Evolutionary conservation across 768 basidiomycete species (phyloP).

Genomic region (Russula vinacea): DNA sequence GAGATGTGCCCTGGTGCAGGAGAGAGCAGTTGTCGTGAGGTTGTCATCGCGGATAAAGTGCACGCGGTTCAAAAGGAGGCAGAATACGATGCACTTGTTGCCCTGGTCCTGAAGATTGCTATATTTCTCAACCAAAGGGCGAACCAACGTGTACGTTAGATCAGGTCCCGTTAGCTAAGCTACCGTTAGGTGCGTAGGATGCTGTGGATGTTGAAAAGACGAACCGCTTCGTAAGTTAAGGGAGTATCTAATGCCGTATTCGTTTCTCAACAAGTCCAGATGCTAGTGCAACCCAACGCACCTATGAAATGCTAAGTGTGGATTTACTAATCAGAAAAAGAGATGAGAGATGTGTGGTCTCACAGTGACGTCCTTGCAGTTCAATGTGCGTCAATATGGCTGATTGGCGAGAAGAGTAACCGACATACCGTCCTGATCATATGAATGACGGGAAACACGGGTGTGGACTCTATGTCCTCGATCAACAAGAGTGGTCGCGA

Average conservation of each 20-base stretch:
- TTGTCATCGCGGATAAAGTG: conserved; percentile 80
- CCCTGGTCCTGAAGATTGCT: conserved; percentile 61
- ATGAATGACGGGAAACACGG: conserved; percentile 80
- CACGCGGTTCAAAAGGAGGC: conserved; percentile 81
- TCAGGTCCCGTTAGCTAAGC: conserved; percentile 77
- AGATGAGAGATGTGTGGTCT: not conserved
- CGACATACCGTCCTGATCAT: conserved; percentile 61
- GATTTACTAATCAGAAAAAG: not conserved
- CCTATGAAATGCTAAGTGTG: conserved; percentile 62
- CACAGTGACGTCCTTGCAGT: conserved; percentile 24
- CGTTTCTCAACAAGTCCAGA: conserved; percentile 10
- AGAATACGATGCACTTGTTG: conserved; percentile 85
- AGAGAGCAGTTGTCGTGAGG: conserved; percentile 65
- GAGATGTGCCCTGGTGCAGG: conserved; percentile 69
- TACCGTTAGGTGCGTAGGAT: conserved; percentile 4
- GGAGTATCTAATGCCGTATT: conserved; percentile 64
- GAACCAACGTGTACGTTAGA: conserved; percentile 84
- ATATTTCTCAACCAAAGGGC: conserved; percentile 87
- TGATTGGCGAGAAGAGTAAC: not conserved
- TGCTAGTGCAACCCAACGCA: conserved; percentile 34
- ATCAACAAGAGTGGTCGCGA: conserved; percentile 44
- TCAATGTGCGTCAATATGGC: not conserved
- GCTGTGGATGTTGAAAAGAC: conserved; percentile 32
- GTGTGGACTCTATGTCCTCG: conserved; percentile 54
- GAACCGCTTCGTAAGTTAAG: conserved; percentile 72